Evolutionary conservation across 306 rosid genomes (phyloP).

Genomic region (Lathyrus sativus): DNA sequence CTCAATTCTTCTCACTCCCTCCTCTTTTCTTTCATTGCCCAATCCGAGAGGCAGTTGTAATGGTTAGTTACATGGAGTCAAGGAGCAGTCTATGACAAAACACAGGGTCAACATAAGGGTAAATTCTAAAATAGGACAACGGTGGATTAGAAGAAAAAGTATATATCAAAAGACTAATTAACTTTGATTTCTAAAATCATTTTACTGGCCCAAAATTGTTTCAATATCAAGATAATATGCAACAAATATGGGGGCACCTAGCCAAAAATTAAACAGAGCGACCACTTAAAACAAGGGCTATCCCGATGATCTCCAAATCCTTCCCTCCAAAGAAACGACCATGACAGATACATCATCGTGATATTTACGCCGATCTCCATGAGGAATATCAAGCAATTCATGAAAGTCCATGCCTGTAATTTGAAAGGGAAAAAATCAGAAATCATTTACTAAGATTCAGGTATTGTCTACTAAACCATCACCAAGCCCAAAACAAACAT

Average conservation of each 20-base stretch:
- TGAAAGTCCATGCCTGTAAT: slow-evolving; percentile 62
- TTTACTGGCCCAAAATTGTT: slow-evolving; percentile 54
- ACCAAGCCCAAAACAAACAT: too few relatives aligned
- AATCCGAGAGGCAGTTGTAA: too few relatives aligned
- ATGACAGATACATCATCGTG: slow-evolving; percentile 70
- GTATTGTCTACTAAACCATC: too few relatives aligned
- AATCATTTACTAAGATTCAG: too few relatives aligned
- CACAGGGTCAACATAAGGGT: background rate
- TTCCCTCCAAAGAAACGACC: slow-evolving; percentile 69
- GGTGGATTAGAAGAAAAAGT: background rate
- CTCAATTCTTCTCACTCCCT: too few relatives aligned
- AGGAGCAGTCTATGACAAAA: too few relatives aligned
- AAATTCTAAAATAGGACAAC: background rate
- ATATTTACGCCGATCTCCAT: slow-evolving; percentile 67
- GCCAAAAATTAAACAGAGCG: slow-evolving; percentile 33
- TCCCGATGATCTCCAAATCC: slow-evolving; percentile 72
- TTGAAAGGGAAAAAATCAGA: too few relatives aligned
- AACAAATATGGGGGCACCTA: slow-evolving; percentile 47
- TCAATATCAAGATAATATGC: slow-evolving; percentile 47
- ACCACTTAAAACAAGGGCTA: slow-evolving; percentile 6
- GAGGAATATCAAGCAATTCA: slow-evolving; percentile 65
- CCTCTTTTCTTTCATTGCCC: too few relatives aligned
- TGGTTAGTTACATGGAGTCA: too few relatives aligned
- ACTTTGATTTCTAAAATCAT: slow-evolving; percentile 43
- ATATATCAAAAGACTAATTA: slow-evolving; percentile 22